Evolutionary conservation across 768 basidiomycete genomes (phyloP).

Genomic region (Butyriboletus loyo): DNA sequence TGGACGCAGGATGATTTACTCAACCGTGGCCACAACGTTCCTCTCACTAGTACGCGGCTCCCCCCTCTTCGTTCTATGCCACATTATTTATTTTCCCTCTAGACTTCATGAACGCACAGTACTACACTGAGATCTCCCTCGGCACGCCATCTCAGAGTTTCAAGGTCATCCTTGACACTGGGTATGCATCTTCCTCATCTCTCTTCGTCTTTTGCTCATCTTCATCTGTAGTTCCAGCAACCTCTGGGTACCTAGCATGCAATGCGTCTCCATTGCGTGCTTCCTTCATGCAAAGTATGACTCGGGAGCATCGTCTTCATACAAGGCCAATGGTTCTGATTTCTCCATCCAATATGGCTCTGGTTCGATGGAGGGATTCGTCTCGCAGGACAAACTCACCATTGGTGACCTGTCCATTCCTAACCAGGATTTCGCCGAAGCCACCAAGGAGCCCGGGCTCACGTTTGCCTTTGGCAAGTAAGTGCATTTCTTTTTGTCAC

Average conservation of each 20-base stretch:
- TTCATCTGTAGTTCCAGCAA: constrained; percentile 68
- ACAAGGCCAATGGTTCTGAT: constrained; percentile 84
- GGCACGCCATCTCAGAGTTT: constrained; percentile 86
- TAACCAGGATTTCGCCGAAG: constrained; percentile 89
- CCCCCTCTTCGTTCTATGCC: background rate
- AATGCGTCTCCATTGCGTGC: constrained; percentile 88
- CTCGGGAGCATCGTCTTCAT: constrained; percentile 68
- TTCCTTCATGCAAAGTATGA: constrained; percentile 96
- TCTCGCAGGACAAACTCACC: constrained; percentile 74
- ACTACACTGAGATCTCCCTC: constrained; percentile 83
- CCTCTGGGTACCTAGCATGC: constrained; percentile 92
- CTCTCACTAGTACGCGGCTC: constrained; percentile 60
- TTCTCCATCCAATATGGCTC: constrained; percentile 95
- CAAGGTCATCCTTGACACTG: constrained; percentile 94
- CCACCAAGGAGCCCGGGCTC: constrained; percentile 92
- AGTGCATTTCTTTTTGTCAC: constrained; percentile 27
- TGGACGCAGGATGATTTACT: constrained; percentile 76
- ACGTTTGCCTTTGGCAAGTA: constrained; percentile 96
- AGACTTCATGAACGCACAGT: constrained; percentile 99
- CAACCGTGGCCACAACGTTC: constrained; percentile 81
- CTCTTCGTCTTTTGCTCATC: constrained; percentile 21
- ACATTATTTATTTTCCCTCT: background rate
- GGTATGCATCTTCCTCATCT: constrained; percentile 39
- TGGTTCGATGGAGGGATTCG: constrained; percentile 94
- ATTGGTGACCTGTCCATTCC: constrained; percentile 83